phyloP scores from a whole-genome alignment of 176 grass and related monocot genomes.

The Avena eriantha region DNA sequence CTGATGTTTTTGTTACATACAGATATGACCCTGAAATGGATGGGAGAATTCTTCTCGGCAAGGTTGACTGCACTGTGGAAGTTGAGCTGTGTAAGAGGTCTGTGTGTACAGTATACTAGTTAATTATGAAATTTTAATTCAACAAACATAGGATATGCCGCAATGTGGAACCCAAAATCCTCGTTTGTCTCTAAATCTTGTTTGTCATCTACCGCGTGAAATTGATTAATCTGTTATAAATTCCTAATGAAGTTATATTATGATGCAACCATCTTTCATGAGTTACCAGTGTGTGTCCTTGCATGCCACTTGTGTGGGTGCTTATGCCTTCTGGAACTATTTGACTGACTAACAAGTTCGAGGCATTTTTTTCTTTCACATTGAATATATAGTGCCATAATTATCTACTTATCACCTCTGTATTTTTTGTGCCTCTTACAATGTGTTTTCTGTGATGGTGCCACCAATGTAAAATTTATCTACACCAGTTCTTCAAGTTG shows the following conservation, averaged over 20 bases:
- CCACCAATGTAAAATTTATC: not conserved
- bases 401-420: not conserved
- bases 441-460: conserved; percentile 12
- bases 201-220: not conserved
- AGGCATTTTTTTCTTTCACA: conserved; percentile 26
- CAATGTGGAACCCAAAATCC: conserved; percentile 20
- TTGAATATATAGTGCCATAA: not conserved
- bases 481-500: not conserved
- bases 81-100: conserved; percentile 90
- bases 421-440: not conserved
- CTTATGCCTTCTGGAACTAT: conserved; percentile 33
- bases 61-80: conserved; percentile 87
- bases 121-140: not conserved
- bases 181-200: not conserved
- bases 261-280: conserved; percentile 11
- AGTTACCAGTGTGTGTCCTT: not conserved
- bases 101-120: conserved; percentile 2
- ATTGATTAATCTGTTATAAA: conserved; percentile 7
- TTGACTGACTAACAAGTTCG: not conserved
- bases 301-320: not conserved
- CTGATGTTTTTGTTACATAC: conserved; percentile 32
- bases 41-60: conserved; percentile 83
- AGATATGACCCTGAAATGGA: conserved; percentile 99
- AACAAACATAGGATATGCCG: not conserved
- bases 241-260: not conserved